Evolutionary conservation across 345 rosid species (phyloP), one percentile per base, ranked within the genome.

Genomic region (Eucalyptus globulus): DNA sequence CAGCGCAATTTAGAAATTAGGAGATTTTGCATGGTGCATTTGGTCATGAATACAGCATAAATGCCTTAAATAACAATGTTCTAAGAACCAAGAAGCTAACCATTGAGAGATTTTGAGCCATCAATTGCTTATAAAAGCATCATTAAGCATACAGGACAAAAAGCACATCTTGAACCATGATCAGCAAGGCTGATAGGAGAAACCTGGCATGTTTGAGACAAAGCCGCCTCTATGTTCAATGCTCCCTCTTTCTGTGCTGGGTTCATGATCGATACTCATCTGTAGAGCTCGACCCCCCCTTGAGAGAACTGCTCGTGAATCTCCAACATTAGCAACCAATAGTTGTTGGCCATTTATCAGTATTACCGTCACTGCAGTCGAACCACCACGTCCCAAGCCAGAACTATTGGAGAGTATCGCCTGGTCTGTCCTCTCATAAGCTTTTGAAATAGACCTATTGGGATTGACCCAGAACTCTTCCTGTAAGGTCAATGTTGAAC

Each of bases 191-290:
- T 76, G 85, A 44, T 40, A 76, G 85, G 69, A 87, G 88, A 87
- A 76, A 95, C 97, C 96, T 92, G 97, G 97, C 97, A 95, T 93
- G 90, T 95, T 95, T 6, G 97, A 95, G 86, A 95, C 97, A 91
- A 95, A 95, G 87, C 97, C 96, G 8, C 97, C 96, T 92, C 62
- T 93, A 87, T 91, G 90, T 90, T 95, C 96, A 7, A 95, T 95
- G 91, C 94, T 94, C 58, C 89, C 92, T 60, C 97, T 89, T 91
- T 95, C 96, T 11, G 93, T 94, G 89, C 93, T 94, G 13, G 97
- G 97, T 89, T 95, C 97, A 86, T 95, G 97, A 90, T 95, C 96
- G 16, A 90, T 29, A 47, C 93, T 89, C 95, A 95, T 93, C 91
- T 95, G 96, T 90, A 91, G 83, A 9, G 96, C 97, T 88, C 92